A percentile compares a stretch with the other conserved stretches of the same genome.
These are phyloP conservation scores for Lichtheimia ramosa DNA, from an alignment of 371 early-diverging fungal genomes.

Conservation along the genomic window DNA sequence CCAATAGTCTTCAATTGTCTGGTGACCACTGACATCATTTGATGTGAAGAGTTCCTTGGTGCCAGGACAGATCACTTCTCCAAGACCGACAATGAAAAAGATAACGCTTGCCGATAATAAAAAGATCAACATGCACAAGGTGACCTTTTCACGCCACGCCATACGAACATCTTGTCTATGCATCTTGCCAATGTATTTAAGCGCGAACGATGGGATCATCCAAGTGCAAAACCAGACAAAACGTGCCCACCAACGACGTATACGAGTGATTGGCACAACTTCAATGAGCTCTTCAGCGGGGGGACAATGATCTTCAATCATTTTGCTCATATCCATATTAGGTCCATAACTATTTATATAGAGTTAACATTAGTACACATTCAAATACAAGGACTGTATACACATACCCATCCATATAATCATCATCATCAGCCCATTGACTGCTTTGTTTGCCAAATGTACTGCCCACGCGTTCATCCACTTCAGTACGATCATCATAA, in stretches of 20 bases:
- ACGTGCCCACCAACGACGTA: constrained; percentile 70
- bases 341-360: constrained; percentile 9
- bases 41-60: constrained; percentile 46
- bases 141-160: constrained; percentile 94
- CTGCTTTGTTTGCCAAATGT: constrained; percentile 21
- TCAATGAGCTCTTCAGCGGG: constrained; percentile 38
- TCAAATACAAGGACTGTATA: not conserved
- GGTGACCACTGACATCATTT: constrained; percentile 49
- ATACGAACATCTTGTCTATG: constrained; percentile 84
- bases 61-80: constrained; percentile 56
- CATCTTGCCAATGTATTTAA: constrained; percentile 71
- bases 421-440: constrained; percentile 30
- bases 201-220: constrained; percentile 70
- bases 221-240: constrained; percentile 73
- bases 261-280: constrained; percentile 56
- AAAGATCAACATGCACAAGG: constrained; percentile 75
- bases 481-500: constrained; percentile 28
- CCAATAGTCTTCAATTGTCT: constrained; percentile 50
- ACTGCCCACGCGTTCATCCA: constrained; percentile 7
- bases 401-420: constrained; percentile 13
- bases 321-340: constrained; percentile 46
- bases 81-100: constrained; percentile 61
- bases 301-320: constrained; percentile 39
- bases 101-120: constrained; percentile 49
- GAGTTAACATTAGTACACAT: not conserved